phyloP scores from a whole-genome alignment of 2,329 filamentous ascomycete genomes.

The Paramyrothecium roridum region DNA sequence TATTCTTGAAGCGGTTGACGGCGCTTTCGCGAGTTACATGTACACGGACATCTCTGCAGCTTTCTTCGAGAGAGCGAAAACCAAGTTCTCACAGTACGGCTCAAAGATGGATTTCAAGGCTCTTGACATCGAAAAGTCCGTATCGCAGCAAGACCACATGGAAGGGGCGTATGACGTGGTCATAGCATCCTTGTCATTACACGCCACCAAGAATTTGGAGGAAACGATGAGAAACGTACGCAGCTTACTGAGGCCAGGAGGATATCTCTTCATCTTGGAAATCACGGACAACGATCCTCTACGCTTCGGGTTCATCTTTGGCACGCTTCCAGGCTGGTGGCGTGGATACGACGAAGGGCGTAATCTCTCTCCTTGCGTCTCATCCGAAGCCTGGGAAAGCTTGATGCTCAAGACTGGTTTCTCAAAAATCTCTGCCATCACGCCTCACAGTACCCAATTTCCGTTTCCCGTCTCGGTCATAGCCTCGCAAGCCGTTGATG shows the following conservation, averaged over 20 bases:
- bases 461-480: constrained; percentile 3
- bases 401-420: constrained; percentile 7
- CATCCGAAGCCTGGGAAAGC: constrained; percentile 4
- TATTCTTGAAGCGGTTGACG: constrained; percentile 5
- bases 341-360: not conserved
- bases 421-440: constrained; percentile 7
- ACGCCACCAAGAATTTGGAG: not conserved
- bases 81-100: constrained; percentile 1
- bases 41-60: constrained; percentile 6
- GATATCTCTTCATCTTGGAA: constrained; percentile 7
- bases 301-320: constrained; percentile 3
- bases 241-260: constrained; percentile 8
- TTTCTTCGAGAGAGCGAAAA: constrained; percentile 3
- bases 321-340: constrained; percentile 2
- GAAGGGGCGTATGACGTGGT: constrained; percentile 5
- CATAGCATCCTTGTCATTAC: constrained; percentile 1
- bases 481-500: constrained; percentile 8
- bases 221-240: constrained; percentile 7
- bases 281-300: constrained; percentile 1
- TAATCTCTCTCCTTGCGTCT: not conserved
- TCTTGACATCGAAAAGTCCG: constrained; percentile 3
- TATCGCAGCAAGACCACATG: constrained; percentile 6
- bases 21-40: constrained; percentile 5
- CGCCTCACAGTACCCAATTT: constrained; percentile 1
- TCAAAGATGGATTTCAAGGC: not conserved